Base-by-base conservation (phyloP, 768 basidiomycete genomes). In the Tephrocybe rancida region DNA sequence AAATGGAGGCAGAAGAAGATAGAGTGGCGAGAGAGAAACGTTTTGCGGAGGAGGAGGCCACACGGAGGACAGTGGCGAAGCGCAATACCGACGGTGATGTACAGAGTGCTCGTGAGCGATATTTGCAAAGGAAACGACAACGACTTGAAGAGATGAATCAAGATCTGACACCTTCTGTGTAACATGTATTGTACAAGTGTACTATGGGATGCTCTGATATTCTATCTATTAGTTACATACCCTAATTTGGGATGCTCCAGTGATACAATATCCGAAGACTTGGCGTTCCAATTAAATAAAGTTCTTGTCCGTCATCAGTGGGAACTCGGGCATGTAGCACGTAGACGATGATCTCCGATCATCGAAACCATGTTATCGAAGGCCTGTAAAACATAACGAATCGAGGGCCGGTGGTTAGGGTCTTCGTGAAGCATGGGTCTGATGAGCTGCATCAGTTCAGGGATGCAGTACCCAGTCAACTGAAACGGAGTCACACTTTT, bases 11-110 rank as follows among this genome's bases (percentile, higher is more conserved):
- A 60, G 91, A 96, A 65, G 74, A 80, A 48, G 79, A 81, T 56
- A 82, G 87, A 56, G 61, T 83, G 35, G 73, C 75, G 54, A 66
- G 73, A 54, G 84, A 86, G 65, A 83, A 73, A 64, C 80, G 81
- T 60, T 74, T 74, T 56, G 77, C 79, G 32, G 87, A 88, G 48
- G 75, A 84, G 47, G 84, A 86, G 62, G 83, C 80, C n/a, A 75
- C 79, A 32, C 84, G 84, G 64, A 79, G 87, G 54, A 76, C 81
- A 30, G 80, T 92, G 22, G 75, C 82, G 48, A 89, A 85, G 66
- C 80, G 92, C 55, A 96, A 95, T 65, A 86, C 80, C 24, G 86
- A 90, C 32, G 69, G 69, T n/a, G 83, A 85, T 48, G 82, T 95
- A 32, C 78, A 86, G 68, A 86, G 80, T 64, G 92, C 91, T 13